Conservation (phyloP, 148 eudicot species). For the Rhododendron ferrugineum region DNA sequence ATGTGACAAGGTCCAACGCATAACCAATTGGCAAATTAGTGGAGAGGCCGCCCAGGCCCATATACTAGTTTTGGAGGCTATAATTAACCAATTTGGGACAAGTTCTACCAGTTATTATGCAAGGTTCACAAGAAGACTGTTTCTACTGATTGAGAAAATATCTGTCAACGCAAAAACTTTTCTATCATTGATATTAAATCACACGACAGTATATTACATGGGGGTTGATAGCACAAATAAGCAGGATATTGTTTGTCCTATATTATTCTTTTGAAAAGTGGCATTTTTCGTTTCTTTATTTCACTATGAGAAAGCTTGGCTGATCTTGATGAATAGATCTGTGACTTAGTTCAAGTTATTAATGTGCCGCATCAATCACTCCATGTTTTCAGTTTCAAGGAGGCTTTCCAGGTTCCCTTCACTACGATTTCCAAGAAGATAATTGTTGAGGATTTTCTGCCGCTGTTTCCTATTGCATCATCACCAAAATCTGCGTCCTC, state of each 20-base stretch:
- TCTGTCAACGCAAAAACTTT: not conserved
- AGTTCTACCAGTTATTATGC: not conserved
- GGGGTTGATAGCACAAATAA: not conserved
- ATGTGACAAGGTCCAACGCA: not conserved
- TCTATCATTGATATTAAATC: not conserved
- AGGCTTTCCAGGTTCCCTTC: conserved; percentile 80
- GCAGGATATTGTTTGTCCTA: not conserved
- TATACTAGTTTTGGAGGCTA: not conserved
- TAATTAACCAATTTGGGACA: not conserved
- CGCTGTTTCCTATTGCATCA: conserved; percentile 66
- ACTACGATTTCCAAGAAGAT: conserved; percentile 66
- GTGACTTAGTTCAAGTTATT: not conserved
- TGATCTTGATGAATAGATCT: not conserved
- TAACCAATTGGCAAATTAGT: not conserved
- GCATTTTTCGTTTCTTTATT: not conserved
- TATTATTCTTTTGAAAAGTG: not conserved
- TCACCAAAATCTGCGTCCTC: conserved; percentile 25
- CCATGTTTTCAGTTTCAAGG: conserved; percentile 61
- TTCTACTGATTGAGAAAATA: not conserved
- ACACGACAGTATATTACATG: not conserved
- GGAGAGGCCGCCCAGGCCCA: not conserved
- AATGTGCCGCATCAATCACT: conserved; percentile 7
- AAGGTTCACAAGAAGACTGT: not conserved
- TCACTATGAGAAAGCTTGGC: not conserved
- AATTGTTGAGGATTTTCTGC: conserved; percentile 57